A percentile compares a stretch with the other conserved stretches of the same genome.
Evolutionary conservation across 2,329 filamentous ascomycete species (phyloP).

Genomic region (Aspergillus fumigatus): DNA sequence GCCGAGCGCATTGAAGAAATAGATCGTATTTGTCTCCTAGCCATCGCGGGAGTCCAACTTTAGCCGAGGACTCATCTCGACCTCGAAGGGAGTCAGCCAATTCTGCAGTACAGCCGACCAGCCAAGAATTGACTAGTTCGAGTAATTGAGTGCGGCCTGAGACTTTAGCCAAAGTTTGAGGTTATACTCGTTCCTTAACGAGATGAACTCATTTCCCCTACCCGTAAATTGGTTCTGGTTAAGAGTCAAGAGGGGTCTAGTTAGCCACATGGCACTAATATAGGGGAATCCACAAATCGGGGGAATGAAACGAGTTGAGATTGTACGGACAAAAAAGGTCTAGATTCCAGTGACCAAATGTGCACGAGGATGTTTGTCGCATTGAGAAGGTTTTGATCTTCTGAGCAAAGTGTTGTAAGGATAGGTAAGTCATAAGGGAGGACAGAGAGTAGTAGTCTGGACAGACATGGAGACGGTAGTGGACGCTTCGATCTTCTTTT

Average conservation of each 20-base stretch:
- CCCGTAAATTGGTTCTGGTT: background rate
- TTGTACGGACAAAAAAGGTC: too few species aligned
- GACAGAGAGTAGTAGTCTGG: background rate
- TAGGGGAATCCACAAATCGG: background rate
- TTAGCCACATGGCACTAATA: background rate
- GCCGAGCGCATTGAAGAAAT: background rate
- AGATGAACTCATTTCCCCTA: background rate
- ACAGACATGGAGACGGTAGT: background rate
- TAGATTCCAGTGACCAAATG: background rate
- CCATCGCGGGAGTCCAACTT: background rate
- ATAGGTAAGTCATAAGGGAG: background rate
- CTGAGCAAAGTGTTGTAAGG: background rate
- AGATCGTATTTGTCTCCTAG: background rate
- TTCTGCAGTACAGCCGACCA: background rate
- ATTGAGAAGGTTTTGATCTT: too few species aligned
- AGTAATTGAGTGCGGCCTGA: background rate
- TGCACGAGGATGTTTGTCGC: background rate
- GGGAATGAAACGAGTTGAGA: too few species aligned
- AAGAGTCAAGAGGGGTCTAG: background rate
- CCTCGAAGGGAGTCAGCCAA: background rate
- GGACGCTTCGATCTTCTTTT: background rate
- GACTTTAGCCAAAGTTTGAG: background rate
- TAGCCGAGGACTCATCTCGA: background rate
- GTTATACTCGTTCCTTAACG: background rate
- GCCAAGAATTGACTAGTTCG: too few species aligned